Conservation (phyloP, 2,329 filamentous ascomycete species). For the Ceratocystis ficicola region DNA sequence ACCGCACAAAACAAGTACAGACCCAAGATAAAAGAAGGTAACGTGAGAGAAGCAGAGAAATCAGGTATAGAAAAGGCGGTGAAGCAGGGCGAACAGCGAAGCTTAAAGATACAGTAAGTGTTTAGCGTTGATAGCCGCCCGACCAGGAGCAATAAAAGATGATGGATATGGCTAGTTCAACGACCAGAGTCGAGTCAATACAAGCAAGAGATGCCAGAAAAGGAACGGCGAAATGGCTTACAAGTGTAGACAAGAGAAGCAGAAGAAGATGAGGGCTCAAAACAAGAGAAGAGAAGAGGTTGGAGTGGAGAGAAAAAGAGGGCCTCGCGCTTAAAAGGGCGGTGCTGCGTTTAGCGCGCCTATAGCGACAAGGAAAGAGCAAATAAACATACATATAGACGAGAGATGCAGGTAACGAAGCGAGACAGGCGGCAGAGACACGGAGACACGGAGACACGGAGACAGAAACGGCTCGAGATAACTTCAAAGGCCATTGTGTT, state of each 20-base stretch:
- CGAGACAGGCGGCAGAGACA: no score
- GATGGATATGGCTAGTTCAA: neutral
- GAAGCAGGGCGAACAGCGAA: neutral
- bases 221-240: neutral
- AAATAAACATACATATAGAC: no score
- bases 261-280: neutral
- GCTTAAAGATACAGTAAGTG: neutral
- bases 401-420: no score
- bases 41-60: neutral
- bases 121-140: neutral
- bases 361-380: neutral
- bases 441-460: no score
- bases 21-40: neutral
- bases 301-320: neutral
- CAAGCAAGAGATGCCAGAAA: neutral
- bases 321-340: neutral
- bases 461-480: no score
- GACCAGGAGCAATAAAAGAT: neutral
- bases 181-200: neutral
- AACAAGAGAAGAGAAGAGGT: constrained; percentile 2
- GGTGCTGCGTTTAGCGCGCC: neutral
- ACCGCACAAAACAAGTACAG: neutral
- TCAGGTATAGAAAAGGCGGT: constrained; percentile 5
- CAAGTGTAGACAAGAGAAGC: neutral
- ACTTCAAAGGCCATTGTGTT: no score